Evolutionary conservation across 2,329 filamentous ascomycete species (phyloP).

Genomic region (Sporothrix mexicana): DNA sequence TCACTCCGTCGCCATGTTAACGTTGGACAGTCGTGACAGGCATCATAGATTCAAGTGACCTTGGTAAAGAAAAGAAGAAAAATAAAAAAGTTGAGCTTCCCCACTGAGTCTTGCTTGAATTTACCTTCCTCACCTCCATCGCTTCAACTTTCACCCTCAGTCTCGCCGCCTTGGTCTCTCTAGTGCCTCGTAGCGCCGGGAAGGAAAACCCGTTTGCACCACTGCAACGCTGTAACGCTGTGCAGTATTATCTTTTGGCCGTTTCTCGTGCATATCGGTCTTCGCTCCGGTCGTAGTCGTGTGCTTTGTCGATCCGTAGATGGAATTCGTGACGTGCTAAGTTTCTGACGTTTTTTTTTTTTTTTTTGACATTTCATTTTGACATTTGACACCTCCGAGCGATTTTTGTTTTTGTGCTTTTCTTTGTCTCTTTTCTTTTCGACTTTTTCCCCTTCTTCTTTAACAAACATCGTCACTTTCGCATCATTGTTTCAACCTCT

Average conservation of each 20-base stretch:
- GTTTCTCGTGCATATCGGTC: background rate
- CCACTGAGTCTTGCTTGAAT: too few relatives aligned
- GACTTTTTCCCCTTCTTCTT: background rate
- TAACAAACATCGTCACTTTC: background rate
- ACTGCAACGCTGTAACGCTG: background rate
- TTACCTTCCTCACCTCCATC: too few relatives aligned
- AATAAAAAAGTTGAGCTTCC: background rate
- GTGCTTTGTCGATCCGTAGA: conserved; percentile 22
- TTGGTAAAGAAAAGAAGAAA: background rate
- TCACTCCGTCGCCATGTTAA: background rate
- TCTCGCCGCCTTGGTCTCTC: conserved; percentile 17
- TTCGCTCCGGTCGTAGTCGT: conserved; percentile 7
- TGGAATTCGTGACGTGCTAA: conserved; percentile 8
- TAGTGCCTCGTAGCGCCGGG: conserved; percentile 19
- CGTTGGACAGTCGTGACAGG: too few relatives aligned
- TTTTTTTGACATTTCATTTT: background rate
- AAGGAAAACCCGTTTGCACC: conserved; percentile 15
- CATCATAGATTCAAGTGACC: too few relatives aligned
- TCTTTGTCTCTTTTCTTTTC: background rate
- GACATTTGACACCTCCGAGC: conserved; percentile 8
- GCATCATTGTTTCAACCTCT: background rate
- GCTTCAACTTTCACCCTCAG: background rate
- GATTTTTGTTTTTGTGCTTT: background rate
- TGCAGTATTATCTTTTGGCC: background rate
- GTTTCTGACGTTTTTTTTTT: background rate